Evolutionary conservation across 2,329 filamentous ascomycete species (phyloP), one percentile per base, ranked within the genome.

Genomic region (Huntiella decipiens): DNA sequence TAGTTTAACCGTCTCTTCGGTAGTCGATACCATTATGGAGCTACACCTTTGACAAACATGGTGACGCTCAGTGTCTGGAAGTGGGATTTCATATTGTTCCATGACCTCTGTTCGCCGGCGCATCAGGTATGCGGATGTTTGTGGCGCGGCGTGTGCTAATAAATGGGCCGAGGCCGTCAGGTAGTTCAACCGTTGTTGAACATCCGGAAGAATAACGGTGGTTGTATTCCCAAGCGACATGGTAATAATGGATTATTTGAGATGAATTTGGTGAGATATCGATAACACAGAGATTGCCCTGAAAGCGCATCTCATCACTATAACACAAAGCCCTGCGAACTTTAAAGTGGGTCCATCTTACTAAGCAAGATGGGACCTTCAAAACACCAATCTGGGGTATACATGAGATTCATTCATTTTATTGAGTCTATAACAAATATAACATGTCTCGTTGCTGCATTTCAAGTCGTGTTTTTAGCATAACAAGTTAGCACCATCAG

Each of bases 81-180:
- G 57, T 5, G 60, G 52, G 5, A 71, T 51, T 38, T 64, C 62
- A 51, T 69, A 61, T 43, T 66, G 60, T 39, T 65, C 62, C 53
- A 74, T 62, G 11, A 77, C 56, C 7, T 62, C 58, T 51, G 66
- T 66, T 47, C 70, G 66, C 46, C 64, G 63, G 53, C 61, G 65
- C 70, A 79, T 73, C 35, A 79, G 60, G 55, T 73, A 67, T 10
- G 73, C 71, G 11, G 76, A 77, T 1, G 66, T 70, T 51, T 70
- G 65, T 1, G 75, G 74, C 1, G 73, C 66, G 2, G 65, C 58
- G 8, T 58, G 56, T 3, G 65, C 61, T 12, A 79, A 61, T 7
- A 77, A 57, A 59, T 79, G 70, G 1, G 74, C 72, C 1, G 74
- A 72, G 55, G 77, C 67, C 8, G 68, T 71, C 3, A 79, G 64